These are phyloP conservation scores for Pleurotus cornucopiae DNA, from an alignment of 768 basidiomycete genomes.

Conservation along the genomic window DNA sequence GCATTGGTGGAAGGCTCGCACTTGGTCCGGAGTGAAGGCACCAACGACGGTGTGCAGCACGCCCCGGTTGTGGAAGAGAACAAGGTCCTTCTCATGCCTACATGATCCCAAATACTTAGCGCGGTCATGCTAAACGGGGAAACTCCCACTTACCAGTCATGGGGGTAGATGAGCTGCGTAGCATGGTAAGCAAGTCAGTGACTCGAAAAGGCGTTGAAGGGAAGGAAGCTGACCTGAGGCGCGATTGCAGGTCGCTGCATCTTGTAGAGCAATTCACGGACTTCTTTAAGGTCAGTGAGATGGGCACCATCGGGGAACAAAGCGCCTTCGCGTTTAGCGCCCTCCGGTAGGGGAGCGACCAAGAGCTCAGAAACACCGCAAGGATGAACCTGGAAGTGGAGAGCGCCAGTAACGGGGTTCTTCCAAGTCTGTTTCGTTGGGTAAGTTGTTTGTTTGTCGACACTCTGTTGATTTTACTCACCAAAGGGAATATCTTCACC, in stretches of 20 bases:
- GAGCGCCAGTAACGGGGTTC: slow-evolving; percentile 77
- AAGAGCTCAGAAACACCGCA: slow-evolving; percentile 66
- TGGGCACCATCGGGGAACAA: slow-evolving; percentile 82
- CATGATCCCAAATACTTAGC: neutral
- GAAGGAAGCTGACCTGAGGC: slow-evolving; percentile 48
- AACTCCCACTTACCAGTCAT: slow-evolving; percentile 61
- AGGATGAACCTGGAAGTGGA: slow-evolving; percentile 91
- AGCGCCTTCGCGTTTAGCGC: slow-evolving; percentile 52
- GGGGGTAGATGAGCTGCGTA: slow-evolving; percentile 73
- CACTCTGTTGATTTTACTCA: slow-evolving; percentile 17
- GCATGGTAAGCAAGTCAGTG: neutral
- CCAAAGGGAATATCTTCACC: slow-evolving; percentile 67
- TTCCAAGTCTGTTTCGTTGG: slow-evolving; percentile 68
- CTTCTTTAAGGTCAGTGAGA: slow-evolving; percentile 67
- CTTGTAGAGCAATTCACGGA: slow-evolving; percentile 72
- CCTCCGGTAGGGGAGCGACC: slow-evolving; percentile 68
- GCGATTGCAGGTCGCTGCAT: slow-evolving; percentile 91
- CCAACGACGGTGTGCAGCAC: slow-evolving; percentile 80
- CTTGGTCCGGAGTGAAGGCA: slow-evolving; percentile 61
- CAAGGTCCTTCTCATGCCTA: slow-evolving; percentile 59
- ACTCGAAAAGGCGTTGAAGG: neutral
- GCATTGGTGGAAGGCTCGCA: slow-evolving; percentile 81
- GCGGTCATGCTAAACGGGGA: neutral
- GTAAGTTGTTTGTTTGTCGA: no score
- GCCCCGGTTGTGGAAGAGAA: slow-evolving; percentile 85